phyloP scores from a whole-genome alignment of 163 green algal genomes.

The Coccomyxa subellipsoidea region DNA sequence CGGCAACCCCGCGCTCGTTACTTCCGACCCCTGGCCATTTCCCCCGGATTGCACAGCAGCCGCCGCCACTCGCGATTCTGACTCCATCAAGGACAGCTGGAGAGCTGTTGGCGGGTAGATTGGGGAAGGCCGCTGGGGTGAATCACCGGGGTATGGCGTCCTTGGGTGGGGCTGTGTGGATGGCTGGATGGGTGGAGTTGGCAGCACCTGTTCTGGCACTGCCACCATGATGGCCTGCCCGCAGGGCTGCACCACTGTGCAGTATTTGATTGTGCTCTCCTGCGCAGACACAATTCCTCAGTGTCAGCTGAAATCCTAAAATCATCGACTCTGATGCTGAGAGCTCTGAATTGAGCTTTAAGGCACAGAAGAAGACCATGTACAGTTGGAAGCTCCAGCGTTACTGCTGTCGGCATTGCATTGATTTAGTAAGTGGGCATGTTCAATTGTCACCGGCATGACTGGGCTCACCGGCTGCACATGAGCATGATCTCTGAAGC shows the following conservation, averaged over 20 bases:
- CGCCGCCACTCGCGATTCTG: not conserved
- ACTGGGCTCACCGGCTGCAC: not conserved
- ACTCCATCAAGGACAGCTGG: not conserved
- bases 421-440: too few relatives aligned
- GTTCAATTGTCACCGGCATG: not conserved
- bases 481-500: not conserved
- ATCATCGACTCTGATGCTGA: too few relatives aligned
- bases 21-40: not conserved
- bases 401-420: too few relatives aligned
- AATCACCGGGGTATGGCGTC: too few relatives aligned
- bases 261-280: not conserved
- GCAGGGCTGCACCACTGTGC: not conserved
- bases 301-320: too few relatives aligned
- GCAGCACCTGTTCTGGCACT: not conserved
- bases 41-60: not conserved
- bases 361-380: too few relatives aligned
- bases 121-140: not conserved
- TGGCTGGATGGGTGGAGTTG: too few relatives aligned
- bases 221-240: not conserved
- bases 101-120: not conserved
- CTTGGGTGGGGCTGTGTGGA: too few relatives aligned
- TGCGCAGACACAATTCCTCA: not conserved
- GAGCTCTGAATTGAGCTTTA: too few relatives aligned
- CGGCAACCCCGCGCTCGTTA: not conserved
- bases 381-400: too few relatives aligned